A percentile compares a stretch with the other conserved stretches of the same genome.
Evolutionary conservation across 2,329 filamentous ascomycete species (phyloP).

Genomic region (Fusarium praegraminearum): DNA sequence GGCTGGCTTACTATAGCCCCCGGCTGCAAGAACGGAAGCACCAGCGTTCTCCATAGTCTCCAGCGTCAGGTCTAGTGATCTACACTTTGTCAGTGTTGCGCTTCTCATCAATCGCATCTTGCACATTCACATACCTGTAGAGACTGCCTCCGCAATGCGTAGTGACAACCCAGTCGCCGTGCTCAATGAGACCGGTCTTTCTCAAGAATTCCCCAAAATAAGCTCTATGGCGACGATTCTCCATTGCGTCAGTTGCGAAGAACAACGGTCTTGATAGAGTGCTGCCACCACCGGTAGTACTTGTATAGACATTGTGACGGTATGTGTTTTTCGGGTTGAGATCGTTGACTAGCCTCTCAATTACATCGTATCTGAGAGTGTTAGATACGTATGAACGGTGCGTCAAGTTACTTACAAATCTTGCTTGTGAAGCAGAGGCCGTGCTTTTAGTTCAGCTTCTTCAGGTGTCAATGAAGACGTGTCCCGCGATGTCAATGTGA

Average conservation of each 20-base stretch:
- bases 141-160: conserved; percentile 53
- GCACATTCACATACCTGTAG: conserved; percentile 51
- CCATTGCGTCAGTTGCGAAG: conserved; percentile 55
- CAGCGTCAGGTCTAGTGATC: conserved; percentile 55
- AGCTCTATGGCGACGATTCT: conserved; percentile 57
- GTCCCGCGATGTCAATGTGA: background rate
- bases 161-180: conserved; percentile 56
- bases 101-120: too few relatives aligned
- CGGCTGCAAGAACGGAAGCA: conserved; percentile 54
- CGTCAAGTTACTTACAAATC: conserved; percentile 35
- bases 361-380: conserved; percentile 49
- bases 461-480: background rate
- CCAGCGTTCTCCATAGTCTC: conserved; percentile 58
- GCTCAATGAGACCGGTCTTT: conserved; percentile 48
- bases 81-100: conserved; percentile 5
- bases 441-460: conserved; percentile 3
- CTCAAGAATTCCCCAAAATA: conserved; percentile 51
- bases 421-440: conserved; percentile 41
- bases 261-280: conserved; percentile 50
- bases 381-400: background rate
- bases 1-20: conserved; percentile 44
- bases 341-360: conserved; percentile 54
- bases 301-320: conserved; percentile 54
- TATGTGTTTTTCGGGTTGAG: conserved; percentile 52
- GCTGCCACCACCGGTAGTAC: conserved; percentile 56